Evolutionary conservation across 2,329 filamentous ascomycete species (phyloP).

Genomic region (Trichoderma sp.): DNA sequence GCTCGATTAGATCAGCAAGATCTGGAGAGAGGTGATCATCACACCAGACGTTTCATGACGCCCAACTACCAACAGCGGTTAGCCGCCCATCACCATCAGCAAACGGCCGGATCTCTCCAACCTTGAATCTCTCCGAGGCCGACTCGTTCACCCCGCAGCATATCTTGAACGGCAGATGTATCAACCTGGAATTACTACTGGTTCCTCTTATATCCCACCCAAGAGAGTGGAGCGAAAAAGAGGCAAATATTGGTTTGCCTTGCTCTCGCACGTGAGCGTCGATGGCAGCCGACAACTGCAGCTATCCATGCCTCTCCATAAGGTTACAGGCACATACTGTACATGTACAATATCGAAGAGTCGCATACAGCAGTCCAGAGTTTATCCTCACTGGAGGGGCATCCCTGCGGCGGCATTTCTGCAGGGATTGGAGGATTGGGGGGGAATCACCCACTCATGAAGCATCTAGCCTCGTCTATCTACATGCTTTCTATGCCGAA

Average conservation of each 20-base stretch:
- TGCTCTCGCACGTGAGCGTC: background rate
- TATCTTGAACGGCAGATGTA: background rate
- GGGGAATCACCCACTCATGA: background rate
- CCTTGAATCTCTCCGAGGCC: background rate
- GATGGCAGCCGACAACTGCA: background rate
- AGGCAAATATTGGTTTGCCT: background rate
- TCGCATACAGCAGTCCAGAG: background rate
- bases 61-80: background rate
- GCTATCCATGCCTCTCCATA: background rate
- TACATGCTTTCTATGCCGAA: slow-evolving; percentile 12
- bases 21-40: background rate
- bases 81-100: background rate
- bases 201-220: background rate
- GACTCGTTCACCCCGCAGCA: background rate
- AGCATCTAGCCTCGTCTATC: background rate
- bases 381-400: background rate
- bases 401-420: background rate
- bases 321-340: no score
- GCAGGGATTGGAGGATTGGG: background rate
- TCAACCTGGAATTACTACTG: background rate
- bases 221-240: background rate
- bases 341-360: background rate
- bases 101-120: background rate
- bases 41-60: background rate
- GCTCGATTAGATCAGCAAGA: background rate